A percentile compares a stretch with the other conserved stretches of the same genome.
Evolutionary conservation across 768 basidiomycete genomes (phyloP).

Genomic region (Auricularia cornea): DNA sequence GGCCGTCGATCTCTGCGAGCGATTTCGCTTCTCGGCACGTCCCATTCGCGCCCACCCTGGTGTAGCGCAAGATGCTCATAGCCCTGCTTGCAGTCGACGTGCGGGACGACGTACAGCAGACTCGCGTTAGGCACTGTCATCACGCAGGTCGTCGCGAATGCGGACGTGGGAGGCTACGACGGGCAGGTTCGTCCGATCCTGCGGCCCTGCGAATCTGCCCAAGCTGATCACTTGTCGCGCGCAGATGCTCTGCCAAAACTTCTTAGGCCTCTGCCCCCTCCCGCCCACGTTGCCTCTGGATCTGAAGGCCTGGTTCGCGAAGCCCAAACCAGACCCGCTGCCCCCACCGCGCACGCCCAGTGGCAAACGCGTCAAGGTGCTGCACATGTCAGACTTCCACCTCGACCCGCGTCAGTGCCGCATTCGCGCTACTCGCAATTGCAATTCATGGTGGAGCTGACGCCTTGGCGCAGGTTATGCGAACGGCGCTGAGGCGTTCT

Average conservation of each 20-base stretch:
- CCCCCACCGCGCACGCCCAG: conserved; percentile 48
- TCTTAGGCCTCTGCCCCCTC: conserved; percentile 45
- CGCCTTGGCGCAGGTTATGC: conserved; percentile 42
- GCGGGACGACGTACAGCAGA: conserved; percentile 39
- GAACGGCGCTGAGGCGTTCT: conserved; percentile 65
- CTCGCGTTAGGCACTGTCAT: conserved; percentile 48
- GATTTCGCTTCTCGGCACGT: conserved; percentile 39
- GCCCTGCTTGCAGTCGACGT: conserved; percentile 20
- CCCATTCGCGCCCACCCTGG: not conserved
- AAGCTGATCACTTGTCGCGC: not conserved
- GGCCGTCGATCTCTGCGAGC: conserved; percentile 51
- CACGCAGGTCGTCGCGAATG: conserved; percentile 64
- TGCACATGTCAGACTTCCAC: conserved; percentile 74
- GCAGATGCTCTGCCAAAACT: conserved; percentile 53
- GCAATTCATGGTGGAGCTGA: too few relatives aligned
- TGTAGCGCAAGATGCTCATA: not conserved
- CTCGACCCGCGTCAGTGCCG: conserved; percentile 53
- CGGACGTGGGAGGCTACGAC: conserved; percentile 63
- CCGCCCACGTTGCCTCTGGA: conserved; percentile 55
- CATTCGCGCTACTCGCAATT: not conserved
- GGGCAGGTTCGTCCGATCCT: conserved; percentile 51
- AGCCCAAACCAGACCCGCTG: conserved; percentile 64
- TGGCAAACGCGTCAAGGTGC: conserved; percentile 58
- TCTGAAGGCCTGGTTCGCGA: conserved; percentile 61
- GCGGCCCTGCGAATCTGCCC: not conserved